Evolutionary conservation across 2,329 filamentous ascomycete genomes (phyloP).

Genomic region (Orbilia blumenaviensis): DNA sequence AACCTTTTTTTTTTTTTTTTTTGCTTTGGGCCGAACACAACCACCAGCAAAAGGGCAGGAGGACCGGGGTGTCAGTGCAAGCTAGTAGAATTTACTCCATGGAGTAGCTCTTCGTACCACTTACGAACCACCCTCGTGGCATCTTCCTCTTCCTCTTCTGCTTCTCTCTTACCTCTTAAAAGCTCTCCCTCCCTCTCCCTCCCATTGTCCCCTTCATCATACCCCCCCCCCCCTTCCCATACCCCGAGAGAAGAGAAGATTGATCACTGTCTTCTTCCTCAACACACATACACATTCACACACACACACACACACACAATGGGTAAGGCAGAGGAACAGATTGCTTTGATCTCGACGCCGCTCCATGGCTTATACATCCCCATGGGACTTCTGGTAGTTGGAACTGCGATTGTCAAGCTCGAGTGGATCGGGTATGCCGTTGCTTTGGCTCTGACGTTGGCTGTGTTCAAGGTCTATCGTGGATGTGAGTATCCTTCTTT

Average conservation of each 20-base stretch:
- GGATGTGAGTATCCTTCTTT: slow-evolving; percentile 69
- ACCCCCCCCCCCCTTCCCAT: not conserved
- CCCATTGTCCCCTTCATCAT: not conserved
- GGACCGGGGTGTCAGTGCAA: not conserved
- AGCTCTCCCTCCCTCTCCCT: not conserved
- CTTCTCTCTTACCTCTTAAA: no score
- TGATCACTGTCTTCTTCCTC: not conserved
- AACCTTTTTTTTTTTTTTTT: slow-evolving; percentile 27
- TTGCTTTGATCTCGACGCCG: slow-evolving; percentile 55
- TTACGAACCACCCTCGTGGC: slow-evolving; percentile 9
- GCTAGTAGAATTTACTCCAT: not conserved
- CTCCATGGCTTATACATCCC: slow-evolving; percentile 80
- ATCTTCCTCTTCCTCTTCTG: not conserved
- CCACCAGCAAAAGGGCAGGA: no score
- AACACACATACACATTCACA: not conserved
- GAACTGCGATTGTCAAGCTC: slow-evolving; percentile 78
- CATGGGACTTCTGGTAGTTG: slow-evolving; percentile 78
- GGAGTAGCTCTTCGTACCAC: not conserved
- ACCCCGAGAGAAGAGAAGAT: not conserved
- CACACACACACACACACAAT: not conserved
- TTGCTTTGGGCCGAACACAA: not conserved
- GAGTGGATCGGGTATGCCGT: slow-evolving; percentile 79
- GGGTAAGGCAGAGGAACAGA: slow-evolving; percentile 42
- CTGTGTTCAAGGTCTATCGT: slow-evolving; percentile 75
- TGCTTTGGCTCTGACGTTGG: slow-evolving; percentile 72